These are phyloP conservation scores for Ilyonectria robusta DNA, from an alignment of 2,329 filamentous ascomycete genomes.

Conservation along the genomic window DNA sequence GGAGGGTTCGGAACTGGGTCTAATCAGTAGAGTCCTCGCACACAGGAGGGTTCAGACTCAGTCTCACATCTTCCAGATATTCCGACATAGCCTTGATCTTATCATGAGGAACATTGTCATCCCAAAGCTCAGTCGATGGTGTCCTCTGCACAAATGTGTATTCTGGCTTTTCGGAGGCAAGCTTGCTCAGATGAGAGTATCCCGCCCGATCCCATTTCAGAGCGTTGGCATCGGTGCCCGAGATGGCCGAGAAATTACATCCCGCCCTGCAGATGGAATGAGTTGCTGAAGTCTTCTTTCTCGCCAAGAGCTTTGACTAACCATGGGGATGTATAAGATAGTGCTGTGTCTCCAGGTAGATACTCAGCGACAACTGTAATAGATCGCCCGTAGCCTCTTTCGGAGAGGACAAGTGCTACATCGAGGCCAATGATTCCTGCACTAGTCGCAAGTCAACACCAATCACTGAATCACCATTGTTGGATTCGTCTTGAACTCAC, in stretches of 20 bases:
- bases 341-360: slow-evolving; percentile 55
- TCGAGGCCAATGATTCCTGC: slow-evolving; percentile 58
- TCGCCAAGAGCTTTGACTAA: background rate
- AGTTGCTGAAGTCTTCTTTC: background rate
- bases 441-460: slow-evolving; percentile 32
- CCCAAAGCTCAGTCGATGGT: slow-evolving; percentile 58
- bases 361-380: slow-evolving; percentile 59
- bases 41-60: too few species aligned
- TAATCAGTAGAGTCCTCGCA: background rate
- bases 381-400: slow-evolving; percentile 50
- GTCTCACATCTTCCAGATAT: slow-evolving; percentile 57
- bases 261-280: slow-evolving; percentile 52
- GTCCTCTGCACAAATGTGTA: slow-evolving; percentile 55
- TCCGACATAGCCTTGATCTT: slow-evolving; percentile 58
- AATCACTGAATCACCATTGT: too few species aligned
- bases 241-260: slow-evolving; percentile 61
- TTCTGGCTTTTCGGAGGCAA: slow-evolving; percentile 50
- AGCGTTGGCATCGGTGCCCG: slow-evolving; percentile 57
- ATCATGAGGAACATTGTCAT: slow-evolving; percentile 53
- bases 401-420: slow-evolving; percentile 54
- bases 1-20: slow-evolving; percentile 50
- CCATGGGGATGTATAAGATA: background rate
- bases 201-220: slow-evolving; percentile 58
- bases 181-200: slow-evolving; percentile 54
- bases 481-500: too few species aligned